Evolutionary conservation across 352 stramenopile genomes (phyloP), one percentile per base, ranked within the genome.

Genomic region (Phytophthora citrophthora): DNA sequence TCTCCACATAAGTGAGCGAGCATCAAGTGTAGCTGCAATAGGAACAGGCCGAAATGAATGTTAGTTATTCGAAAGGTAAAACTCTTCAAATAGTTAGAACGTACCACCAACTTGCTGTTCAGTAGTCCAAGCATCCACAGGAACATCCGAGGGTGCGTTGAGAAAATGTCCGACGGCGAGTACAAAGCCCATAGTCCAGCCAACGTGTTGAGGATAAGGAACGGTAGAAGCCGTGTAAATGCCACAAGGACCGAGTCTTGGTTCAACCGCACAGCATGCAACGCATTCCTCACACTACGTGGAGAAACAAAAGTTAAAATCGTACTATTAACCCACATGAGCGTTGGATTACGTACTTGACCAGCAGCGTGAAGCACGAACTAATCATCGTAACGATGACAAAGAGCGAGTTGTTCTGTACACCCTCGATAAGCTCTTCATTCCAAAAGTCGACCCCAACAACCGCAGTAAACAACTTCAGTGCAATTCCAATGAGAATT

Each of bases 61-160:
- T n/a, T 27, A 53, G 16, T 12, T 5, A 23, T 23, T 34, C 29
- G 4, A 64, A 44, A 5, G 23, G 7, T 20, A 23, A 51, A 52
- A 15, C 1, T 38, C 4, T 13, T 26, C 23, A 54, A 5, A 5
- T 29, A 11, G 16, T 32, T 24, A 23, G 26, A n/a, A 68, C 83
- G 54, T 64, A 91, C 83, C 77, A 96, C 86, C 26, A 96, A 72
- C 65, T 96, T 96, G 80, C 83, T 93, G 73, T 93, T 96, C 36
- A 96, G 74, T 18, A 96, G 70, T 32, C 88, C 88, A 41, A 93
- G 66, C 83, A 93, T 96, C 88, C 88, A 96, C 38, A 96, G 60
- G 61, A 96, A 94, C 70, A 89, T 74, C 27, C 88, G 86, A 20
- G 88, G 88, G 61, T 94, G 90, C 16, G 70, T 65, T 3, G 68